Evolutionary conservation across 306 rosid genomes (phyloP).

Genomic region (Albizia julibrissin): DNA sequence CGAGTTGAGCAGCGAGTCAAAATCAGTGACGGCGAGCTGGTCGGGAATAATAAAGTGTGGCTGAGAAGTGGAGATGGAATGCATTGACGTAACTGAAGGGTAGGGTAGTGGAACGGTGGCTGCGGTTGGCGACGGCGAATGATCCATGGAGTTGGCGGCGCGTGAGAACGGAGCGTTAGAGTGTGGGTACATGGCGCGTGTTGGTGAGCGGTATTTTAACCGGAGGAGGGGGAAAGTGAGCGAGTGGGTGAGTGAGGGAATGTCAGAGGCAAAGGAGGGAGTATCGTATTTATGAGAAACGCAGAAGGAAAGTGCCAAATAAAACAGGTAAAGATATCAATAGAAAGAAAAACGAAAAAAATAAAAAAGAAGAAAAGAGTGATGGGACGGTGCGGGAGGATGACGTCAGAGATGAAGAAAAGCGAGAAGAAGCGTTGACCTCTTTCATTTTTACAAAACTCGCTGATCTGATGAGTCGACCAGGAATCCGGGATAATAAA

Average conservation of each 20-base stretch:
- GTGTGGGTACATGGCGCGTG: slow-evolving; percentile 69
- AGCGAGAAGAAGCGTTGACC: slow-evolving; percentile 58
- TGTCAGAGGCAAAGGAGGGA: background rate
- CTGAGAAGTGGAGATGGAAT: slow-evolving; percentile 6
- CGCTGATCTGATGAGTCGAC: background rate
- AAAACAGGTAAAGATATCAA: background rate
- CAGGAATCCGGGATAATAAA: background rate
- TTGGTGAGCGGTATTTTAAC: background rate
- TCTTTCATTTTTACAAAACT: background rate
- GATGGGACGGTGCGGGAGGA: slow-evolving; percentile 18
- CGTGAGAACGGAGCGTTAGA: slow-evolving; percentile 35
- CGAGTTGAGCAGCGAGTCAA: slow-evolving; percentile 45
- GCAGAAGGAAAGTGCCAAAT: slow-evolving; percentile 19
- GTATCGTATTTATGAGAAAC: slow-evolving; percentile 59
- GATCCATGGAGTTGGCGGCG: slow-evolving; percentile 39
- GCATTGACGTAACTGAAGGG: slow-evolving; percentile 11
- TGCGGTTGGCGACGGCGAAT: background rate
- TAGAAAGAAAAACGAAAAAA: too few species aligned
- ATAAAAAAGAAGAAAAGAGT: background rate
- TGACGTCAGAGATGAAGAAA: slow-evolving; percentile 47
- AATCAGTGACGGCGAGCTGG: slow-evolving; percentile 25
- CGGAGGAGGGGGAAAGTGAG: background rate
- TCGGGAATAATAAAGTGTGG: slow-evolving; percentile 14
- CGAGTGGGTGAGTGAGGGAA: background rate
- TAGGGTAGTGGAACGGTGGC: background rate